These are phyloP conservation scores for Kalaharituber pfeilii DNA, from an alignment of 2,329 filamentous ascomycete species.

Conservation along the genomic window DNA sequence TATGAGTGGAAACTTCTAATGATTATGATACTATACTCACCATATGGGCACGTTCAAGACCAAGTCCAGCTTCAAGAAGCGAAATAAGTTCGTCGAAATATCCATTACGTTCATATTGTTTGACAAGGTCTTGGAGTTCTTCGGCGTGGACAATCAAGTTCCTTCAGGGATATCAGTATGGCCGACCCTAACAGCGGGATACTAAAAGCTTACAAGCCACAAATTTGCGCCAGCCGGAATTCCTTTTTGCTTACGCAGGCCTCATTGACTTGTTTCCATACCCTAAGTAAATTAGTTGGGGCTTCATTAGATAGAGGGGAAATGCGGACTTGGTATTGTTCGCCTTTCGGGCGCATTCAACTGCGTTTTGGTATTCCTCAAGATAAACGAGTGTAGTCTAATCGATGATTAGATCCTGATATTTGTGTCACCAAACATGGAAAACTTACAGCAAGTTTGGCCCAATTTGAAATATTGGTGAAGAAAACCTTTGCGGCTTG, in stretches of 20 bases:
- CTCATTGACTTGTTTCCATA: constrained; percentile 97
- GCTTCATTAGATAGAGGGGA: not conserved
- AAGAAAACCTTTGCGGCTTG: constrained; percentile 98
- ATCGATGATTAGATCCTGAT: constrained; percentile 4
- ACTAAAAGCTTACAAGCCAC: constrained; percentile 51
- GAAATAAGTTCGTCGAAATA: constrained; percentile 98
- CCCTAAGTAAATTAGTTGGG: constrained; percentile 29
- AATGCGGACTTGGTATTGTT: constrained; percentile 66
- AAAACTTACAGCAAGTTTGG: constrained; percentile 54
- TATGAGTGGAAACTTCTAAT: not conserved
- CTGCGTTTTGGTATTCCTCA: constrained; percentile 88
- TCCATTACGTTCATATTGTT: constrained; percentile 89
- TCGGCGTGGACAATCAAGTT: constrained; percentile 97
- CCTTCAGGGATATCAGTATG: no score
- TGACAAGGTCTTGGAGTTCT: constrained; percentile 78
- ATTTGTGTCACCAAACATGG: not conserved
- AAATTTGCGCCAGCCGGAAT: constrained; percentile 96
- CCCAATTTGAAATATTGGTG: constrained; percentile 97
- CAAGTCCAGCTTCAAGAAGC: constrained; percentile 84
- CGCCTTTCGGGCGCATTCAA: constrained; percentile 93
- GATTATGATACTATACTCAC: constrained; percentile 3
- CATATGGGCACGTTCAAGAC: constrained; percentile 84
- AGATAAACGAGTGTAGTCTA: constrained; percentile 86
- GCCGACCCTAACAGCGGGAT: no score
- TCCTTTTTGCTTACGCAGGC: constrained; percentile 96